Base-by-base conservation (phyloP, 306 rosid genomes). In the Oxytropis ochrocephala region DNA sequence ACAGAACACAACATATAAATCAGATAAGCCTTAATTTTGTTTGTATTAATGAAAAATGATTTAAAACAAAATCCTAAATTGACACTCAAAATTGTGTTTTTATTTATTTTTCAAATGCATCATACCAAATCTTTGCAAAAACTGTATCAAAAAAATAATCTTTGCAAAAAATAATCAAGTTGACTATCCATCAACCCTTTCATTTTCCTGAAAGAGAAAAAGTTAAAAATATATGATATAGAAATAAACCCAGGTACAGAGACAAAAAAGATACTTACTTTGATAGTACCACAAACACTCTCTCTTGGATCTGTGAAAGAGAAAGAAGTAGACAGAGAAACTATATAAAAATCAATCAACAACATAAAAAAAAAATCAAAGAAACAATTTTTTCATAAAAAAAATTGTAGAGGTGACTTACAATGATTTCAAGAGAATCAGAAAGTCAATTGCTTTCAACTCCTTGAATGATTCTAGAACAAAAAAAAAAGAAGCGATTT, bases 291-390 rank as follows among this genome's bases (percentile, higher is more conserved):
- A 73, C 43, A 74, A 59, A 83, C 50, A 18, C 75, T 75, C 66
- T 69, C 82, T 69, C 80, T 82, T 76, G 79, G 79, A 82, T 87
- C 89, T 85, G 90, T 69, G 76, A 81, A 79, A 72, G 70, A 82
- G 79, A 81, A 76, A 87, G 17, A 24, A 24, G n/a, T n/a, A 12
- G 82, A 85, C 84, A 79, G 7, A 35, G 6, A 36, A 71, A 41
- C 54, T n/a, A 62, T 11, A 6, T 47, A 43, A 52, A 24, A 43
- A 21, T 12, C 52, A 19, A 3, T 2, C 35, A 72, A 5, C 2
- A 29, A 29, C 5, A 30, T 7, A n/a, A 54, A 8, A 29, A 47
- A 11, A 50, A 55, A 10, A 5, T 29, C 33, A 16, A 13, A 10
- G 13, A 41, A 48, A 16, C 4, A 2, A 2, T 2, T 5, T 35